A percentile compares a stretch with the other conserved stretches of the same genome.
Conservation (phyloP, 805 yeast species). For the Myxozyma mucilagina region DNA sequence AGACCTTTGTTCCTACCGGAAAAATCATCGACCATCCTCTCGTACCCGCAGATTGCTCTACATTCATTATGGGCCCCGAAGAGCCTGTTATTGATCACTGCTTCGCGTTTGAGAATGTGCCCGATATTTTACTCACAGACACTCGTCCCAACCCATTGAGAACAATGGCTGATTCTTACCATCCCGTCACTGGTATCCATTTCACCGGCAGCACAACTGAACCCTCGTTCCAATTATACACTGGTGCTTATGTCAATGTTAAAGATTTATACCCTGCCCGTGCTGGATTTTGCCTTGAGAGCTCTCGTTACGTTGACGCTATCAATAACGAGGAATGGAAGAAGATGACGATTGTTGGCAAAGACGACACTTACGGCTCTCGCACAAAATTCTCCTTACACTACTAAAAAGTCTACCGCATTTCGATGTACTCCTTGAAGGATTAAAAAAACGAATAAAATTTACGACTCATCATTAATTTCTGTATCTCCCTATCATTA, state of each 20-base stretch:
- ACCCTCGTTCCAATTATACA: conserved; percentile 65
- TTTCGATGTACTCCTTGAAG: background rate
- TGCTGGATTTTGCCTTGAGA: conserved; percentile 64
- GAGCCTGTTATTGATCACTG: conserved; percentile 51
- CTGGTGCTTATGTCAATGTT: conserved; percentile 54
- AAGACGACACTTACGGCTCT: conserved; percentile 57
- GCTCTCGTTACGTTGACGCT: conserved; percentile 60
- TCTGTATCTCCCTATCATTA: background rate
- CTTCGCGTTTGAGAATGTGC: conserved; percentile 45
- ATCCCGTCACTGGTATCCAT: conserved; percentile 48
- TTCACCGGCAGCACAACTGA: conserved; percentile 57
- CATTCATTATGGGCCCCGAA: conserved; percentile 38
- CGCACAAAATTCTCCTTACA: conserved; percentile 39
- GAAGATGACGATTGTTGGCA: conserved; percentile 49
- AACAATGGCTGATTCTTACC: conserved; percentile 47
- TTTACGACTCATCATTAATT: background rate
- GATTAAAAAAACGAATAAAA: background rate
- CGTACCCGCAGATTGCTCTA: conserved; percentile 32
- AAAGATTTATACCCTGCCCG: conserved; percentile 37
- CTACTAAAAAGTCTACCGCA: background rate
- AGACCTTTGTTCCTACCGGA: conserved; percentile 52
- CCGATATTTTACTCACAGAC: conserved; percentile 44
- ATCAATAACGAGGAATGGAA: conserved; percentile 51
- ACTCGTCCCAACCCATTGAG: conserved; percentile 47
- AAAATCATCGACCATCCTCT: conserved; percentile 38